Conservation (phyloP, 768 basidiomycete species). For the Botryobasidium botryosum region DNA sequence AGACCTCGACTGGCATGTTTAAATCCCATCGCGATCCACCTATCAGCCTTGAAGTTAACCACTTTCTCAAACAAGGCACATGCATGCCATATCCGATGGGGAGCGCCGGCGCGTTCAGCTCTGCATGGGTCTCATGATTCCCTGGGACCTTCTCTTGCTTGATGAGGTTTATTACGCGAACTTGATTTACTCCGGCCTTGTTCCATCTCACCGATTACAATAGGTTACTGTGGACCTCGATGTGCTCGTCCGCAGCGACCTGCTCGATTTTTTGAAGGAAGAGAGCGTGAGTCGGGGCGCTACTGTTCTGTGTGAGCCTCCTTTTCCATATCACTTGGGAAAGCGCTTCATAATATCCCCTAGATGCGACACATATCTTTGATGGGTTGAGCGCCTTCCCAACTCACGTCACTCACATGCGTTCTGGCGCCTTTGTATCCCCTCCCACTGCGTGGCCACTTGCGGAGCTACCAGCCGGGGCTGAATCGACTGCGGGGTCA, state of each 20-base stretch:
- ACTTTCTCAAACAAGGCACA: slow-evolving; percentile 34
- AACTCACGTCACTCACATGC: slow-evolving; percentile 85
- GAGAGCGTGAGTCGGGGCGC: slow-evolving; percentile 69
- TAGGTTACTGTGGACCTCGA: slow-evolving; percentile 96
- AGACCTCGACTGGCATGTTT: slow-evolving; percentile 56
- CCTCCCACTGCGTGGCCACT: slow-evolving; percentile 57
- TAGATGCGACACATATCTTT: slow-evolving; percentile 95
- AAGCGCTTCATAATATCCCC: neutral
- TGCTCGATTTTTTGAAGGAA: slow-evolving; percentile 71
- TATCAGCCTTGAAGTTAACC: neutral
- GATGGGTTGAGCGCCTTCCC: slow-evolving; percentile 87
- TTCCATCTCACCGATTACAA: neutral
- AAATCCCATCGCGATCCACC: neutral
- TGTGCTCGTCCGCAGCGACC: slow-evolving; percentile 79
- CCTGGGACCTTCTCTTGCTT: slow-evolving; percentile 83
- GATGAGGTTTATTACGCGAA: slow-evolving; percentile 56
- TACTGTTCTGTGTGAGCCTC: slow-evolving; percentile 63
- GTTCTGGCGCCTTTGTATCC: slow-evolving; percentile 56
- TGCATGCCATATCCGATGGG: slow-evolving; percentile 92
- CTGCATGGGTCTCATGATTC: slow-evolving; percentile 87
- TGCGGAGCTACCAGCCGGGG: slow-evolving; percentile 10
- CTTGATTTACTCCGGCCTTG: neutral
- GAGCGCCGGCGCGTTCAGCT: slow-evolving; percentile 88
- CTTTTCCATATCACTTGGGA: neutral
- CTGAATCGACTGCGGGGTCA: slow-evolving; percentile 13